Evolutionary conservation across 2,329 filamentous ascomycete genomes (phyloP).

Genomic region (Colletotrichum tanaceti): DNA sequence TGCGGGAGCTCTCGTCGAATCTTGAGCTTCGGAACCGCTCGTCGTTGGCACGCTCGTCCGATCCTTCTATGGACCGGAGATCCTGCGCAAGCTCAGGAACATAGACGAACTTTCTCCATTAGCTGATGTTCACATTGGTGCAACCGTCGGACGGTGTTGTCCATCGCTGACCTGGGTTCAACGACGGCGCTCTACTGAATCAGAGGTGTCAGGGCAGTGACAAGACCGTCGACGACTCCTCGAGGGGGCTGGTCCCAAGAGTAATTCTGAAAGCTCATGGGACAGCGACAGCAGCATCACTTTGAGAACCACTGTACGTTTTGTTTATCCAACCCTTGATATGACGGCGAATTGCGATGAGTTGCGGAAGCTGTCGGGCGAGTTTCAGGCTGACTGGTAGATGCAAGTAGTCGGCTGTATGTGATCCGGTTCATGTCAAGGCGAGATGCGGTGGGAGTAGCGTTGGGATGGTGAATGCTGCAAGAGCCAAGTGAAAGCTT

Average conservation of each 20-base stretch:
- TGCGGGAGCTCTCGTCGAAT: neutral
- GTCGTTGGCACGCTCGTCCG: neutral
- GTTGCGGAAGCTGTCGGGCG: neutral
- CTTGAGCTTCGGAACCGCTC: slow-evolving; percentile 5
- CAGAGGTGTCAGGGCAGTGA: no score
- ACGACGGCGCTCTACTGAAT: neutral
- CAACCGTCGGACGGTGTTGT: neutral
- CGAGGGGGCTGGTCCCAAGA: neutral
- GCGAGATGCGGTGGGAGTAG: neutral
- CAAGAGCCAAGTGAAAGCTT: neutral
- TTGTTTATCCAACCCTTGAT: no score
- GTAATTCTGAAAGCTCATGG: no score
- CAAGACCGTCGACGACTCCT: neutral
- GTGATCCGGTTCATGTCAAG: neutral
- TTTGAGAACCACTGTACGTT: no score
- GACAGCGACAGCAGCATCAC: neutral
- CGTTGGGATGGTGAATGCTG: neutral
- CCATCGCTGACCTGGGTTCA: neutral
- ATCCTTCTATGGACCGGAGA: neutral
- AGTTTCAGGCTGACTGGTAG: neutral
- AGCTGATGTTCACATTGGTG: neutral
- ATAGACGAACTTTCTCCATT: neutral
- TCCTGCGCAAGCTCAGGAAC: neutral
- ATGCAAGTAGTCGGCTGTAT: neutral
- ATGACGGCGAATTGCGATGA: neutral